These are phyloP conservation scores for Austroboletus eburneus DNA, from an alignment of 768 basidiomycete species.

Conservation along the genomic window DNA sequence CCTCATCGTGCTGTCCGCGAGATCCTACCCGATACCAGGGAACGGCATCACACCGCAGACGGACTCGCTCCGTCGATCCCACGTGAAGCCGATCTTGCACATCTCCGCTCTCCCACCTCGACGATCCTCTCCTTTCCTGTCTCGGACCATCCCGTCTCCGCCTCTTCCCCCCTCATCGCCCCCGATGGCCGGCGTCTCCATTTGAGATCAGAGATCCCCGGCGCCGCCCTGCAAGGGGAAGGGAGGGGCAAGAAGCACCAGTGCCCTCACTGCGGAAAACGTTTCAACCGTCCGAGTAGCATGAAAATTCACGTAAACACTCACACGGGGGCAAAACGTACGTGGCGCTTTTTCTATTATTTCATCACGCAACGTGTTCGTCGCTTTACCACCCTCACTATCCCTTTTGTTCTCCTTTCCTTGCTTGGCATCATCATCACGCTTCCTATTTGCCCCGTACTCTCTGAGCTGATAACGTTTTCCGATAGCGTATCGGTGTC, in stretches of 20 bases:
- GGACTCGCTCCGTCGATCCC: conserved; percentile 28
- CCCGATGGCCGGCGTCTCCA: conserved; percentile 29
- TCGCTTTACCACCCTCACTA: no score
- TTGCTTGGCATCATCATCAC: background rate
- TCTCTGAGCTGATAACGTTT: conserved; percentile 12
- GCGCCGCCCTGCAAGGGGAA: conserved; percentile 26
- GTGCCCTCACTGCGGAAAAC: conserved; percentile 37
- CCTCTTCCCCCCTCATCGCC: conserved; percentile 17
- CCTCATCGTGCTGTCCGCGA: conserved; percentile 18
- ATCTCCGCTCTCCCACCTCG: conserved; percentile 29
- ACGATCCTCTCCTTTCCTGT: conserved; percentile 34
- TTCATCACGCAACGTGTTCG: conserved; percentile 20
- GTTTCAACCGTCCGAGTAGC: conserved; percentile 40
- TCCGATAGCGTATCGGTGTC: conserved; percentile 63
- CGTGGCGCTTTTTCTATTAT: conserved; percentile 17
- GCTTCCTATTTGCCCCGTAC: no score
- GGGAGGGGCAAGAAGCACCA: conserved; percentile 35
- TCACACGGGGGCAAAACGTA: conserved; percentile 38
- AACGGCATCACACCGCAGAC: conserved; percentile 4
- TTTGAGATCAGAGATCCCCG: conserved; percentile 27
- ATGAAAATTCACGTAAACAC: conserved; percentile 42
- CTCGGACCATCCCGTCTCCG: conserved; percentile 23
- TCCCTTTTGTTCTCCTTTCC: background rate
- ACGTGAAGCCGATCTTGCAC: conserved; percentile 28
- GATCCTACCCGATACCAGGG: conserved; percentile 22